These are phyloP conservation scores for Cantharellus anzutake DNA, from an alignment of 768 basidiomycete species.

Conservation along the genomic window DNA sequence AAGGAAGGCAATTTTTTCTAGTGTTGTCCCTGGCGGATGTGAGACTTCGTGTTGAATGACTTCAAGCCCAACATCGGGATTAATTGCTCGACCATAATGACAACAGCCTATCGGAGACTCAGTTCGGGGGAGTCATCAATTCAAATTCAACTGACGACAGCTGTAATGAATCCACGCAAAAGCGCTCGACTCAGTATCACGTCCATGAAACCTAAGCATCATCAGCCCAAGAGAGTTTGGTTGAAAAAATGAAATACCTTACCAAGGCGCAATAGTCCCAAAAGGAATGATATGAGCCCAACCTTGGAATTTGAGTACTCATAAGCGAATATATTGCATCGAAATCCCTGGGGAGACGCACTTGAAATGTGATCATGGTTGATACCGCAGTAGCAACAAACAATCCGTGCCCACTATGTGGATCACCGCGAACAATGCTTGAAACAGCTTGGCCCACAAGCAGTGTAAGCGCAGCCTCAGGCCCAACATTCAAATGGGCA, in stretches of 20 bases:
- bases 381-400: slow-evolving; percentile 45
- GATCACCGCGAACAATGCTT: slow-evolving; percentile 36
- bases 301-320: slow-evolving; percentile 26
- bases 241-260: slow-evolving; percentile 11
- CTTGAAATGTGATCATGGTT: slow-evolving; percentile 74
- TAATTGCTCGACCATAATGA: slow-evolving; percentile 54
- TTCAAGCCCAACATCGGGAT: slow-evolving; percentile 79
- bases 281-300: slow-evolving; percentile 64
- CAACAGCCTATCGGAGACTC: slow-evolving; percentile 27
- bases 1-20: slow-evolving; percentile 66
- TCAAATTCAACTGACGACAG: slow-evolving; percentile 24
- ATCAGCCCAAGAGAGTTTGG: slow-evolving; percentile 63
- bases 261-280: slow-evolving; percentile 63
- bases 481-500: slow-evolving; percentile 45
- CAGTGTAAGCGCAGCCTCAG: slow-evolving; percentile 76
- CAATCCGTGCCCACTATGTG: slow-evolving; percentile 25
- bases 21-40: slow-evolving; percentile 40
- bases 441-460: slow-evolving; percentile 74
- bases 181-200: slow-evolving; percentile 81
- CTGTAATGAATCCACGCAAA: slow-evolving; percentile 71
- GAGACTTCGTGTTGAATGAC: slow-evolving; percentile 27
- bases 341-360: slow-evolving; percentile 14
- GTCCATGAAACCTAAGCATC: slow-evolving; percentile 84
- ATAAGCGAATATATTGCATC: background rate
- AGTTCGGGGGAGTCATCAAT: background rate